Evolutionary conservation across 208 protist species (phyloP).

Genomic region (Spongospora subterranea): DNA sequence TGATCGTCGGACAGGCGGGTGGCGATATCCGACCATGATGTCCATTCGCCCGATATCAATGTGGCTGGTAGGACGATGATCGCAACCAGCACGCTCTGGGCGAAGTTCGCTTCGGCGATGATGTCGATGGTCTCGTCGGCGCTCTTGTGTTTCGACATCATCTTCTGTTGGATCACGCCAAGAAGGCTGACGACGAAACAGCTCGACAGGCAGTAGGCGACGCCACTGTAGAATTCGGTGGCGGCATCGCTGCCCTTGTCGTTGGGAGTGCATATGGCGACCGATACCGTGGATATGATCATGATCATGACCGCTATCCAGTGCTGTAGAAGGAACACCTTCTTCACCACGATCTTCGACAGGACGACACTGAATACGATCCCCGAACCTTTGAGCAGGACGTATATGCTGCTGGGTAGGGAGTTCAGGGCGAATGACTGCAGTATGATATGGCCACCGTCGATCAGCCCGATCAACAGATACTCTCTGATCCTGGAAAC

Average conservation of each 20-base stretch:
- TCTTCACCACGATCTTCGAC: conserved; percentile 48
- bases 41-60: neutral
- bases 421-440: neutral
- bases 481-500: neutral
- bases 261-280: neutral
- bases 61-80: neutral
- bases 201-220: neutral
- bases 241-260: neutral
- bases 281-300: neutral
- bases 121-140: neutral
- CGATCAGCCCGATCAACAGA: neutral
- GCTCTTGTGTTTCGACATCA: neutral
- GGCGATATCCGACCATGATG: neutral
- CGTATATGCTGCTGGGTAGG: neutral
- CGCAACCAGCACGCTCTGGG: conserved; percentile 9
- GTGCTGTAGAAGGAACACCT: conserved; percentile 37
- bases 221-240: neutral
- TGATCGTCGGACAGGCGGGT: neutral
- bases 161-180: neutral
- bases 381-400: neutral
- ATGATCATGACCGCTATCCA: neutral
- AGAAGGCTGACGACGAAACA: neutral
- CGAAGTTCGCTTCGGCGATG: conserved; percentile 42
- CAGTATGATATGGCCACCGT: neutral
- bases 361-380: conserved; percentile 41